Percentiles rank a stretch among this genome's conserved stretches.
These are phyloP conservation scores for Pestalotiopsis sp. DNA, from an alignment of 2,329 filamentous ascomycete genomes.

Conservation along the genomic window DNA sequence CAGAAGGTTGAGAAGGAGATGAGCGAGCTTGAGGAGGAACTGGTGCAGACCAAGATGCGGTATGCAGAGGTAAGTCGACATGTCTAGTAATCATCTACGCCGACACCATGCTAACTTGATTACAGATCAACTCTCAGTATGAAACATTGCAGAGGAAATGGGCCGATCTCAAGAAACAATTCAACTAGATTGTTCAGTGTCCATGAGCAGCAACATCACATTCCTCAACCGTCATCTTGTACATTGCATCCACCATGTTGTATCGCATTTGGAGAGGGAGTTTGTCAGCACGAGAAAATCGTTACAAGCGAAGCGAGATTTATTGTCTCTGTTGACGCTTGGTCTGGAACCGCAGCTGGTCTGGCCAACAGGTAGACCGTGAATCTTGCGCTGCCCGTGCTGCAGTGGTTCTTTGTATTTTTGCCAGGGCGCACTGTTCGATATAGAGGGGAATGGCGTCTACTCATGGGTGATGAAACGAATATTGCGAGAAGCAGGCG, in stretches of 20 bases:
- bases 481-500: neutral
- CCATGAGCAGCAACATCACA: neutral
- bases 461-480: neutral
- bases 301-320: neutral
- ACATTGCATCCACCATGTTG: neutral
- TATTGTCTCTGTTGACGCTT: neutral
- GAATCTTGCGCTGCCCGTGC: neutral
- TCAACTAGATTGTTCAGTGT: constrained; percentile 38
- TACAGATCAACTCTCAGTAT: constrained; percentile 70
- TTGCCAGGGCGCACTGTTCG: neutral
- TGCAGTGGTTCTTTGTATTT: constrained; percentile 6
- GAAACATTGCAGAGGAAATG: constrained; percentile 77
- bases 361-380: neutral
- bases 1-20: constrained; percentile 84
- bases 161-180: constrained; percentile 70
- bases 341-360: constrained; percentile 1
- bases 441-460: neutral
- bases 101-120: constrained; percentile 1
- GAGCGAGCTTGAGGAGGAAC: constrained; percentile 86
- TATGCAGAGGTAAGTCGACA: constrained; percentile 82
- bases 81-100: neutral
- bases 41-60: constrained; percentile 93
- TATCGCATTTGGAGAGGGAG: constrained; percentile 11
- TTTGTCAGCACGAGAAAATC: constrained; percentile 3
- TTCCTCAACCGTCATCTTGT: constrained; percentile 5